Evolutionary conservation across 2,329 filamentous ascomycete species (phyloP), one percentile per base, ranked within the genome.

Genomic region (Tolypocladium ovalisporum): DNA sequence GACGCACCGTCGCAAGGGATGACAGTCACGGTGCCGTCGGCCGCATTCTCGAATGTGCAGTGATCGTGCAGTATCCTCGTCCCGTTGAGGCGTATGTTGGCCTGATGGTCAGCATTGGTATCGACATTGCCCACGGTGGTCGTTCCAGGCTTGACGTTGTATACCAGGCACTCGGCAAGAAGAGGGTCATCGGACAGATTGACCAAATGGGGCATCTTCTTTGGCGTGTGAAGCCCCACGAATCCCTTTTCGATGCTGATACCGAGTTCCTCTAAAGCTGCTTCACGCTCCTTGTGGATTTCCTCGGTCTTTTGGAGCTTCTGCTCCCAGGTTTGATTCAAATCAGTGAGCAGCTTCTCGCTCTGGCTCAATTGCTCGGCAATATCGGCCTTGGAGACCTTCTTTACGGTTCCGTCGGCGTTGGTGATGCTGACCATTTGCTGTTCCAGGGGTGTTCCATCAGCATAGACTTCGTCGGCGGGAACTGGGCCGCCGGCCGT

Each of bases 191-290:
- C 89, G n/a, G 92, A 97, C 64, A 99, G 75, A 70, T 99, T 99
- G 73, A 99, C 94, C 73, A 99, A 76, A 84, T 99, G 94, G 10
- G 94, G 94, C 90, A 97, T 99, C 75, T 97, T 97, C 76, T 99
- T 99, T 0, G 94, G 94, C 24, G 92, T 97, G 59, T 90, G 93
- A 60, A 99, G 77, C 17, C 94, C 94, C 60, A 99, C 87, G 67
- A 97, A 97, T 8, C 94, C 94, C 72, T 99, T 99, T 70, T 99
- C 94, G 63, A 99, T 99, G 72, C 92, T 97, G 73, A 99, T 97
- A 62, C 94, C 94, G 49, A 99, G 81, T 71, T 99, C 94, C 75
- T 99, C 94, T 52, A 99, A 77, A 12, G 94, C 94, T 53, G 91
- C 85, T 73, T 99, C 94, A 63, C 94, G 86, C 73, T 99, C 94